Evolutionary conservation across 1,139 yeast species (phyloP).

Genomic region (Scheffersomyces segobiensis): DNA sequence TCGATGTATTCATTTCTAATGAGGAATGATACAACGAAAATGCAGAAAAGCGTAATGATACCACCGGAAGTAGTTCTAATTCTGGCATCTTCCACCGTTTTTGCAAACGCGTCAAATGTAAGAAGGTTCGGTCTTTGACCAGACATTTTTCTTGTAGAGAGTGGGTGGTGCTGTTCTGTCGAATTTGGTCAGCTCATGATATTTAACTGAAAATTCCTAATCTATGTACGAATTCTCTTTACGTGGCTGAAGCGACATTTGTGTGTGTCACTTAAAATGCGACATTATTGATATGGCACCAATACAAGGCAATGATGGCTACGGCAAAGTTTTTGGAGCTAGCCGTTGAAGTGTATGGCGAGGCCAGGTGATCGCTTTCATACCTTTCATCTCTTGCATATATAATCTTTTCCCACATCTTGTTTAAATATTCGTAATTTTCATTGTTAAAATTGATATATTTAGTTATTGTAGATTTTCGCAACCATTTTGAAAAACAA

Average conservation of each 20-base stretch:
- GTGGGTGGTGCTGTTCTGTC: background rate
- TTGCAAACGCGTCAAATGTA: slow-evolving; percentile 85
- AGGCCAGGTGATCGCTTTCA: no score
- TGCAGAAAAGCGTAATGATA: slow-evolving; percentile 72
- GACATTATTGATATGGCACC: background rate
- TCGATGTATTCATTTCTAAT: slow-evolving; percentile 74
- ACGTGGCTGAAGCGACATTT: background rate
- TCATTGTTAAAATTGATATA: no score
- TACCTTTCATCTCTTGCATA: no score
- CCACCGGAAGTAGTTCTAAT: slow-evolving; percentile 91
- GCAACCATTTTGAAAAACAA: background rate
- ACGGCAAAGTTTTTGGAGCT: background rate
- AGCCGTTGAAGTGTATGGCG: no score
- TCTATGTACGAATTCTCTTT: background rate
- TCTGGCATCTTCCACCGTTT: slow-evolving; percentile 91
- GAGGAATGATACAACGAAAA: slow-evolving; percentile 60
- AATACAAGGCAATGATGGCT: no score
- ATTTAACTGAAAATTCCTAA: background rate
- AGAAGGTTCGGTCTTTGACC: slow-evolving; percentile 51
- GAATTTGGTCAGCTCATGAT: background rate
- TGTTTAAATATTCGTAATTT: no score
- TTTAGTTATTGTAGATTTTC: background rate
- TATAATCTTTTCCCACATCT: no score
- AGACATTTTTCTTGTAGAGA: background rate
- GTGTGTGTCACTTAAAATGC: background rate